Percentiles rank a stretch among this genome's conserved stretches.
Evolutionary conservation across 108 stramenopile species (phyloP).

Genomic region (Parietichytrium sp.): DNA sequence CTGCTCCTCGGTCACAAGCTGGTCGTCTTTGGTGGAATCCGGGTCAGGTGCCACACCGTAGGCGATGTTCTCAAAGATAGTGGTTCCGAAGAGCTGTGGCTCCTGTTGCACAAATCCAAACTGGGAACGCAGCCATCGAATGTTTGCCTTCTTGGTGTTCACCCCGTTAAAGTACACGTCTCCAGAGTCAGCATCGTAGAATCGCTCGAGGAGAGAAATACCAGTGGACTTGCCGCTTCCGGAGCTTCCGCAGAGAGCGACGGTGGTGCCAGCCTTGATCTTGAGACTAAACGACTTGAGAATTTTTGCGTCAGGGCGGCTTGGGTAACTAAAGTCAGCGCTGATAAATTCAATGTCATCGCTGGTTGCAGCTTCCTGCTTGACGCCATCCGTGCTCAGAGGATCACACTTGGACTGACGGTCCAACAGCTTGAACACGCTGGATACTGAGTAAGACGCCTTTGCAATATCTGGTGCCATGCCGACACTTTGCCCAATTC

Average conservation of each 20-base stretch:
- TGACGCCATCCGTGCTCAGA: background rate
- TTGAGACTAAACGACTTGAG: slow-evolving; percentile 46
- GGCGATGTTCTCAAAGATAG: slow-evolving; percentile 73
- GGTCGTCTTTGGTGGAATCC: no score
- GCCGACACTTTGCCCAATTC: slow-evolving; percentile 49
- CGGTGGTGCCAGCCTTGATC: slow-evolving; percentile 47
- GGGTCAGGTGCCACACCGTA: slow-evolving; percentile 55
- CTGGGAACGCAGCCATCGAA: slow-evolving; percentile 44
- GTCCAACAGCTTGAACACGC: slow-evolving; percentile 55
- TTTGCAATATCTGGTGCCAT: slow-evolving; percentile 48
- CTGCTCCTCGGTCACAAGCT: slow-evolving; percentile 60
- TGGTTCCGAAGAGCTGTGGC: slow-evolving; percentile 69
- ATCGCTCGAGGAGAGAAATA: slow-evolving; percentile 51
- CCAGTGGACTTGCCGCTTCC: slow-evolving; percentile 58
- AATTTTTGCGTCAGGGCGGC: slow-evolving; percentile 3
- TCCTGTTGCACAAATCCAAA: slow-evolving; percentile 72
- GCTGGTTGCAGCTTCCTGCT: background rate
- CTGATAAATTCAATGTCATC: slow-evolving; percentile 39
- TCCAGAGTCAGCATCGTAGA: slow-evolving; percentile 45
- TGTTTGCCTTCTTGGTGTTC: slow-evolving; percentile 44
- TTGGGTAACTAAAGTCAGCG: slow-evolving; percentile 38
- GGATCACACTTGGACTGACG: slow-evolving; percentile 39
- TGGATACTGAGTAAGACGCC: slow-evolving; percentile 50
- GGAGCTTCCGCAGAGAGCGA: slow-evolving; percentile 55
- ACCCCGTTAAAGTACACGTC: slow-evolving; percentile 32